Conservation (phyloP, 495 filamentous ascomycete species). For the Penicillium simplicissimum region DNA sequence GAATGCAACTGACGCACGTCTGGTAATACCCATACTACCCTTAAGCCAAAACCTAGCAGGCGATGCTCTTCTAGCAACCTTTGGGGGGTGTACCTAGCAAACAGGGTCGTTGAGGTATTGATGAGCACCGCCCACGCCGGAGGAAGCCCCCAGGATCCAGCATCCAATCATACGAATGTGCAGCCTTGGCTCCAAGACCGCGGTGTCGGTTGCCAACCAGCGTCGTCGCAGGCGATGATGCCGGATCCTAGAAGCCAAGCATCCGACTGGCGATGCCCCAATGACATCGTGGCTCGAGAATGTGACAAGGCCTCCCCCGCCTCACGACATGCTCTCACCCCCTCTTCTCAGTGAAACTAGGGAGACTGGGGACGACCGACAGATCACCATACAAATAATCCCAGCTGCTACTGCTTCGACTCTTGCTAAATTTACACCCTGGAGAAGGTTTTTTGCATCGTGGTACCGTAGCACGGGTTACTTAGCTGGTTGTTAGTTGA, state of each 20-base stretch:
- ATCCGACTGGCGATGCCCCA: conserved; percentile 15
- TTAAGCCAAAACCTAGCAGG: too few species aligned
- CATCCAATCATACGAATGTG: conserved; percentile 2
- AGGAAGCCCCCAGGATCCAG: conserved; percentile 6
- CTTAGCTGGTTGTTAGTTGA: conserved; percentile 6
- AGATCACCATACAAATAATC: conserved; percentile 7
- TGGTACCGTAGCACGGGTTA: not conserved
- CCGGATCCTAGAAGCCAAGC: conserved; percentile 21
- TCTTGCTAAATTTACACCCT: not conserved
- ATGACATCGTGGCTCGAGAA: conserved; percentile 19
- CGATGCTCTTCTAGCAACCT: too few species aligned
- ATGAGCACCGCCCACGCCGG: not conserved
- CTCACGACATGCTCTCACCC: conserved; percentile 10
- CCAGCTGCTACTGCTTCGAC: not conserved
- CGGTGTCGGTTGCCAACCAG: conserved; percentile 7
- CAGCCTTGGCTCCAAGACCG: conserved; percentile 13
- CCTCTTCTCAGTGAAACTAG: conserved; percentile 10
- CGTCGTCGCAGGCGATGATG: conserved; percentile 11
- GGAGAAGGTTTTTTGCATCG: not conserved
- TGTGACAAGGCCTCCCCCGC: conserved; percentile 16
- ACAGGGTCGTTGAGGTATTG: too few species aligned
- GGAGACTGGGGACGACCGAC: not conserved
- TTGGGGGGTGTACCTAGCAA: too few species aligned
- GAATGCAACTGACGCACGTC: too few species aligned
- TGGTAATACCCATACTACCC: too few species aligned